phyloP scores from a whole-genome alignment of 371 early-diverging fungal species.

The Mucor mucedo region DNA sequence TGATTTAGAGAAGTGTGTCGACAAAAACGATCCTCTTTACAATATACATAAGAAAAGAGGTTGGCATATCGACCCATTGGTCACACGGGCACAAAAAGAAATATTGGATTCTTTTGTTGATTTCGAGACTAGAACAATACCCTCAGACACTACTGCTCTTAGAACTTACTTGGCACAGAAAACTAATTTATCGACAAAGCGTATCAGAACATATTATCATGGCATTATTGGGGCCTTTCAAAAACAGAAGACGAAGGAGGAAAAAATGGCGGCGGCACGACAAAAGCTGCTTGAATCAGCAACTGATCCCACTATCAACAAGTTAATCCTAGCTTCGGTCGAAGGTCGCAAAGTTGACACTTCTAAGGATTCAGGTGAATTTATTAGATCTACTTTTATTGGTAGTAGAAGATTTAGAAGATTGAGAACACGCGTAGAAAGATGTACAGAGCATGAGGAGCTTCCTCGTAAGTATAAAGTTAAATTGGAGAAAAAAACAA shows the following conservation, averaged over 20 bases:
- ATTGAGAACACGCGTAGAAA: not conserved
- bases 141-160: slow-evolving; percentile 8
- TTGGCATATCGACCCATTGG: not conserved
- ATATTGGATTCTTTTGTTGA: slow-evolving; percentile 19
- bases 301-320: slow-evolving; percentile 7
- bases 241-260: not conserved
- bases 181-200: not conserved
- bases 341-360: slow-evolving; percentile 17
- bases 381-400: slow-evolving; percentile 19
- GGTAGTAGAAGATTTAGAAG: slow-evolving; percentile 22
- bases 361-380: not conserved
- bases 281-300: not conserved
- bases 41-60: slow-evolving; percentile 1
- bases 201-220: slow-evolving; percentile 17
- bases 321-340: slow-evolving; percentile 19
- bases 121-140: slow-evolving; percentile 2
- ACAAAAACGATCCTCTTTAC: slow-evolving; percentile 9
- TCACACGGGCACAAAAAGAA: slow-evolving; percentile 12
- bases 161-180: slow-evolving; percentile 6
- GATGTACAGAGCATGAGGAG: not conserved
- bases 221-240: slow-evolving; percentile 7
- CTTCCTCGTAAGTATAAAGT: not conserved
- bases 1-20: not conserved
- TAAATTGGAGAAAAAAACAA: not conserved
- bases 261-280: not conserved